Evolutionary conservation across 257 asterid genomes (phyloP), one percentile per base, ranked within the genome.

Genomic region (Cynanchum wilfordii): DNA sequence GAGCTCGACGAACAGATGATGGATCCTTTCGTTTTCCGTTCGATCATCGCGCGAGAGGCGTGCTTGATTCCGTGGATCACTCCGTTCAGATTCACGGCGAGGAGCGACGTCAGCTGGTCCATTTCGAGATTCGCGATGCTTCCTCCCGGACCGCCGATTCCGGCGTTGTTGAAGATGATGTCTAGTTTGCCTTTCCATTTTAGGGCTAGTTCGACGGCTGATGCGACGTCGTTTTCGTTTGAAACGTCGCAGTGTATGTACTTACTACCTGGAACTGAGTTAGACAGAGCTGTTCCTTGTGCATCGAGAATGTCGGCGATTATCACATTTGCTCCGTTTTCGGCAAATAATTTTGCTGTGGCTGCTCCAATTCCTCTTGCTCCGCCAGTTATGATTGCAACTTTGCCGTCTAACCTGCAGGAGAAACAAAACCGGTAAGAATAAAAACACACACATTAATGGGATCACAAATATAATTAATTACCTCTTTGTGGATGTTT

Each of bases 331-430:
- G 90, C 96, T 49, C 97, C 97, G 9, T 87, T 78, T 33, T 83
- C 79, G 0, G 93, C 88, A 3, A 91, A 82, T 10, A 82, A 47
- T 76, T 80, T 76, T 0, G 96, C 91, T 2, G 97, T 89, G 66
- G 95, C 91, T 1, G 87, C 97, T 57, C 97, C 97, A 5, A 91
- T 91, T 20, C 97, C 96, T 77, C 97, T 79, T 33, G 97, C 96
- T 4, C 96, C 95, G 2, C 97, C 97, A 0, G 97, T 89, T 76
- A 91, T 84, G 29, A 91, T 81, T 0, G 93, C 97, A 42, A 89
- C 96, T 81, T 91, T 91, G 13, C 91, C 96, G 27, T 67, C 68
- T 29, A 82, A 47, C 79, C 83, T 78, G 47, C 47, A 7, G 64
- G 8, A 44, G 20, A 6, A 3, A 10, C 45, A 68, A 58, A 0